Base-by-base conservation (phyloP, 352 stramenopile species). In the Elongisporangium anandrum region DNA sequence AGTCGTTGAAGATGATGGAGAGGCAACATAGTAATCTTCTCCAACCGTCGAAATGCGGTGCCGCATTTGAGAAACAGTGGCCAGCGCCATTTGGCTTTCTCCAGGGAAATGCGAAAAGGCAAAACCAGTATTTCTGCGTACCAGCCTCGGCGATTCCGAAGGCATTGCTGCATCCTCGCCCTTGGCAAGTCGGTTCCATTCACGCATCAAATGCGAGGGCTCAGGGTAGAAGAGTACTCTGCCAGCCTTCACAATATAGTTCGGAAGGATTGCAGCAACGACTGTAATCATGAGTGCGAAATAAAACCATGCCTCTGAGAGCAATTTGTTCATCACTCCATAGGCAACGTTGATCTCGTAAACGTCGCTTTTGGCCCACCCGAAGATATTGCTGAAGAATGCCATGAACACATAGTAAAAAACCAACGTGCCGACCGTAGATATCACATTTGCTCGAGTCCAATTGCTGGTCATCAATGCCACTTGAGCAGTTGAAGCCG, bases 401-500 rank as follows among this genome's bases (percentile, higher is more conserved):
- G 84, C 79, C 50, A 87, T 89, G 57, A 96, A 95, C 15, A 86
- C 53, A 53, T 83, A 94, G 72, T 94, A 95, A 56, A 96, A 95
- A n/a, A 92, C 45, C 2, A 94, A 64, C 12, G 86, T 94, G 21
- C 85, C 87, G 16, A 94, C 53, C 23, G 87, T 94, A 20, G 84
- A 87, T 26, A 88, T 9, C 1, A 68, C 73, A 61, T 96, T 96
- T 2, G 77, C 60, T 8, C 70, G 68, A 9, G 87, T 96, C 87
- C 87, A 96, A 65, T 96, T 96, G 62, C 87, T 96, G 49, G 87
- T 96, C 80, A 96, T 91, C 38, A 96, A 61, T 17, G 83, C 70
- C 47, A 96, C 86, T 74, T 96, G 87, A 13, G 77, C 79, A 12
- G 85, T 96, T 39, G 87, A 96, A 0, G 83, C 81, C 22, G 85